Base-by-base conservation (phyloP, 306 rosid genomes). In the Vigna unguiculata region DNA sequence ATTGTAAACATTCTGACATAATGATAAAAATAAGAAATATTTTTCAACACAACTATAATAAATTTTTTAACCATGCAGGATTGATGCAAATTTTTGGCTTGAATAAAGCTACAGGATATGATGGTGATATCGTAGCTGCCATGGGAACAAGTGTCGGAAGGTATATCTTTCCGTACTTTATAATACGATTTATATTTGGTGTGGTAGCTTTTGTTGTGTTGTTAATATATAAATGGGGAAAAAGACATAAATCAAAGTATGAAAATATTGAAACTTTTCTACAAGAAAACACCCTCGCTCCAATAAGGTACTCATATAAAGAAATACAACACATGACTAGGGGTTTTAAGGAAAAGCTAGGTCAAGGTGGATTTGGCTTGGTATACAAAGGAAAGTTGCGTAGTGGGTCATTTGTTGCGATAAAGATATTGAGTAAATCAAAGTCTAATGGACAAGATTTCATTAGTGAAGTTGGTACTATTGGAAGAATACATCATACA, bases 321-420 rank as follows among this genome's bases (percentile, higher is more conserved):
- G 74, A 77, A 22, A 66, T 77, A 77, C 66, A 77, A 36, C 25
- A 53, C 0, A 77, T 77, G 81, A 77, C 74, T 7, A 1, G 9
- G 8, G n/a, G n/a, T 40, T 66, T 76, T 11, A 65, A 40, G 34
- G 74, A 52, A 8, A 76, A 66, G 64, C 2, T 77, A 15, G 81
- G 81, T 3, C 58, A 77, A 77, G 81, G 81, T 17, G 81, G 81
- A 4, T 77, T 52, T 40, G 81, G 81, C 11, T 32, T 3, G 15
- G 81, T 77, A 12, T 77, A 53, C 21, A 77, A 21, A 14, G 81
- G 81, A n/a, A 65, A 66, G 65, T 25, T 77, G 67, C 24, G 41
- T 10, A 77, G 53, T 51, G 57, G 57, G 4, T 51, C 24, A 17
- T 19, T 51, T 51, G 57, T 21, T 10, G 80, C 80, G 1, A 40